Percentiles rank a stretch among this genome's conserved stretches.
Conservation (phyloP, 2,329 filamentous ascomycete species). For the Hymenoscyphus linearis region DNA sequence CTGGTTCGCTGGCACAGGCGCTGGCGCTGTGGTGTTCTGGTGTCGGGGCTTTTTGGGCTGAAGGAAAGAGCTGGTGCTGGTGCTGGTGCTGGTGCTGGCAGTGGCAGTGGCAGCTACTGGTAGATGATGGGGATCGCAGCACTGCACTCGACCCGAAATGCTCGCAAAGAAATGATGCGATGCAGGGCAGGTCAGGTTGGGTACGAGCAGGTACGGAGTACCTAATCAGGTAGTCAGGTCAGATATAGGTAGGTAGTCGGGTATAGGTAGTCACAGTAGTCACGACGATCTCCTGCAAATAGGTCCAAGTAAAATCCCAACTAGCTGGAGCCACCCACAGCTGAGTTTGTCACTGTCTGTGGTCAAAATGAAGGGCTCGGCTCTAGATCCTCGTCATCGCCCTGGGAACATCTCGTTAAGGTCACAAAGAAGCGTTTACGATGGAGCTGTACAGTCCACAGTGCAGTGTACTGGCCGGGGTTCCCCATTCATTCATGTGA, state of each 20-base stretch:
- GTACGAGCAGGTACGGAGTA: no score
- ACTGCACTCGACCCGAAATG: not conserved
- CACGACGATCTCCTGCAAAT: slow-evolving; percentile 2
- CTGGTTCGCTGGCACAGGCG: not conserved
- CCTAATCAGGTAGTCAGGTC: no score
- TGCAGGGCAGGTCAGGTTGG: no score
- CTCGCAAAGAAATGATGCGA: no score
- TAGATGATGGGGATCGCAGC: not conserved
- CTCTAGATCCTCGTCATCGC: not conserved
- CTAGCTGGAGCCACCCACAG: no score
- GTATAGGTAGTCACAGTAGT: not conserved
- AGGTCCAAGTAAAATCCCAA: no score
- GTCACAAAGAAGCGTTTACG: not conserved
- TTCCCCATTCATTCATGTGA: not conserved
- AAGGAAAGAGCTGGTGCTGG: not conserved
- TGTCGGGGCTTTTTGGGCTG: not conserved
- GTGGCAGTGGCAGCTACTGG: not conserved
- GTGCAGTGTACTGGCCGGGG: not conserved
- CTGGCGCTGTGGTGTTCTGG: not conserved
- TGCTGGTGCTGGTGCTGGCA: not conserved
- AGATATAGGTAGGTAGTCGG: no score
- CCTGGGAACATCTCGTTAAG: not conserved
- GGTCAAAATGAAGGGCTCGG: not conserved
- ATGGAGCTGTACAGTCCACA: no score
- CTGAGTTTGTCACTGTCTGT: not conserved